phyloP scores from a whole-genome alignment of 2,329 filamentous ascomycete species.

The Beauveria sp. region DNA sequence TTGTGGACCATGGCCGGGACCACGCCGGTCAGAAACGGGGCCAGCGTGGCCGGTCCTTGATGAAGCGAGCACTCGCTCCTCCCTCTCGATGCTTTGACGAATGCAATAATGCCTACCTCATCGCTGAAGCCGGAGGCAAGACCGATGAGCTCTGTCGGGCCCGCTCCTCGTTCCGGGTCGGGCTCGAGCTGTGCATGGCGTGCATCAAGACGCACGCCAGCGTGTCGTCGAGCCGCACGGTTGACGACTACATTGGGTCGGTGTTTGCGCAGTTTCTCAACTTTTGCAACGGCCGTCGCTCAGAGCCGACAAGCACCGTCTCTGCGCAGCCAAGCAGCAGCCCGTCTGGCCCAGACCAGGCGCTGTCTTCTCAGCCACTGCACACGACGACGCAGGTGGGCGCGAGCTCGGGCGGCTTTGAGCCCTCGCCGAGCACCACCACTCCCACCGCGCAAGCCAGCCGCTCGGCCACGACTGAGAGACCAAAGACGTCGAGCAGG shows the following conservation, averaged over 20 bases:
- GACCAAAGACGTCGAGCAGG: too few species aligned
- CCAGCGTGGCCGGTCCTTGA: too few species aligned
- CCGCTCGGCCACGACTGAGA: too few species aligned
- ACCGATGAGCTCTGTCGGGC: constrained; percentile 34
- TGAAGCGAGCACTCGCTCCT: constrained; percentile 2
- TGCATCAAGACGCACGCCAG: constrained; percentile 31
- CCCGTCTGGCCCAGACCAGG: constrained; percentile 17
- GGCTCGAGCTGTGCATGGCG: constrained; percentile 29
- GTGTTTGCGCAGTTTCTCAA: constrained; percentile 37
- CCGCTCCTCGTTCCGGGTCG: constrained; percentile 33
- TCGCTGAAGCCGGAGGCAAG: constrained; percentile 43
- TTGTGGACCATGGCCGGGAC: constrained; percentile 26
- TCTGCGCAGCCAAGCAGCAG: not conserved
- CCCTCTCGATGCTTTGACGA: constrained; percentile 43
- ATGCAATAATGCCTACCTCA: constrained; percentile 44
- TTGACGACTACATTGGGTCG: constrained; percentile 25
- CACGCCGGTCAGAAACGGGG: not conserved
- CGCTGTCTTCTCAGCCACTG: constrained; percentile 17
- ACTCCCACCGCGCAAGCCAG: not conserved
- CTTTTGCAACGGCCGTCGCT: constrained; percentile 33
- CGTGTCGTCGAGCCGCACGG: constrained; percentile 12
- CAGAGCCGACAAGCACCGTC: constrained; percentile 8
- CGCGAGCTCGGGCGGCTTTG: constrained; percentile 18
- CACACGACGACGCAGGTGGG: constrained; percentile 21
- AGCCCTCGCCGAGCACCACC: not conserved